phyloP scores from a whole-genome alignment of 306 rosid genomes.

The Quercus bicolor region DNA sequence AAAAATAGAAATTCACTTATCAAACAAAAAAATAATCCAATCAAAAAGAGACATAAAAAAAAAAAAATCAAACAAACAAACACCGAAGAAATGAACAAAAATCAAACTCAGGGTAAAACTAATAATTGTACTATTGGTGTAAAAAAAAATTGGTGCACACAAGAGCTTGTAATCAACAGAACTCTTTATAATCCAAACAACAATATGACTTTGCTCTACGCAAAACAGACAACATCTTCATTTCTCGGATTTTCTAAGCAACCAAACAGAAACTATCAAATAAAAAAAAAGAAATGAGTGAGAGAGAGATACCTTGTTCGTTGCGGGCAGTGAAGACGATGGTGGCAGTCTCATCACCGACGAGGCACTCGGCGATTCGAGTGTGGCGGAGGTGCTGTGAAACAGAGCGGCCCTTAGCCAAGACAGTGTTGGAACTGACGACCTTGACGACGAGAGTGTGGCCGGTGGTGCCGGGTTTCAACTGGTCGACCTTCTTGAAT shows the following conservation, averaged over 20 bases:
- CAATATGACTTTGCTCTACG: neutral
- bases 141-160: neutral
- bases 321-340: constrained; percentile 61
- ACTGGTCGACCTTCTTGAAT: constrained; percentile 50
- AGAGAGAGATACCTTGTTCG: constrained; percentile 44
- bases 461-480: constrained; percentile 53
- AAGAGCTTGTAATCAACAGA: neutral
- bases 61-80: neutral
- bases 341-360: constrained; percentile 61
- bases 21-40: neutral
- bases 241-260: neutral
- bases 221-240: neutral
- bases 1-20: neutral
- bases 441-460: constrained; percentile 54
- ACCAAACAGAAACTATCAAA: neutral
- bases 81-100: neutral
- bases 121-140: neutral
- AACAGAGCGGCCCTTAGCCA: constrained; percentile 56
- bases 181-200: neutral
- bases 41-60: neutral
- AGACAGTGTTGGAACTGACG: constrained; percentile 34
- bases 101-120: neutral
- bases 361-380: constrained; percentile 60
- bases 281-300: neutral
- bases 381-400: constrained; percentile 53